phyloP scores from a whole-genome alignment of 2,329 filamentous ascomycete genomes.

The Sporothrix protearum region DNA sequence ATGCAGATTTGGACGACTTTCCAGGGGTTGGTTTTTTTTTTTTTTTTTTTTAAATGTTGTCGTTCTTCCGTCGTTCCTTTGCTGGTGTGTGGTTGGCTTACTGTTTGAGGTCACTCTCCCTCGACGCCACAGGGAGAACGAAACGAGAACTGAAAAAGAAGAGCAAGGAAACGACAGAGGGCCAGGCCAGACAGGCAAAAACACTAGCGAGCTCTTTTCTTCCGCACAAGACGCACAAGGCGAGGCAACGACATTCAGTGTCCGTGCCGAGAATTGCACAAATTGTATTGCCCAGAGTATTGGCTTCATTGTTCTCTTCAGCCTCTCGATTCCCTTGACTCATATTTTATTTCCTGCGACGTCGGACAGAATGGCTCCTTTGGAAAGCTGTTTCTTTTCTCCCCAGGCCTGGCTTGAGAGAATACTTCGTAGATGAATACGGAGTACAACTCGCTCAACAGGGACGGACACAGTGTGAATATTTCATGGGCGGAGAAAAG shows the following conservation, averaged over 20 bases:
- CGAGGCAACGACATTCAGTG: neutral
- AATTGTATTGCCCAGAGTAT: neutral
- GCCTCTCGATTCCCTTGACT: neutral
- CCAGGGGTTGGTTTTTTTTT: neutral
- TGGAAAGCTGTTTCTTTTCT: neutral
- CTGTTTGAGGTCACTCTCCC: neutral
- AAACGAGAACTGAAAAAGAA: neutral
- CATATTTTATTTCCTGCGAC: neutral
- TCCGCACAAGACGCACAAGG: neutral
- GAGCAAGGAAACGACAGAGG: neutral
- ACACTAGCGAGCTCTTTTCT: neutral
- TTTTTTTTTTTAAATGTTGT: neutral
- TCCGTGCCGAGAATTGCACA: neutral
- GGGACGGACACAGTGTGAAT: slow-evolving; percentile 8
- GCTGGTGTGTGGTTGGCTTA: neutral
- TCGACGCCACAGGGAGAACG: neutral
- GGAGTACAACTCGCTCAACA: neutral
- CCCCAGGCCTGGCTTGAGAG: neutral
- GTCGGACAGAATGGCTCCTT: neutral
- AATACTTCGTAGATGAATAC: neutral
- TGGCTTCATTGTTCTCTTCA: neutral
- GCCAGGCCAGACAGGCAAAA: neutral
- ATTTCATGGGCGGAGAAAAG: neutral
- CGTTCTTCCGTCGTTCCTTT: neutral
- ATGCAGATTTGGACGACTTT: neutral